Evolutionary conservation across 345 rosid genomes (phyloP).

Genomic region (Cardamine occulta): DNA sequence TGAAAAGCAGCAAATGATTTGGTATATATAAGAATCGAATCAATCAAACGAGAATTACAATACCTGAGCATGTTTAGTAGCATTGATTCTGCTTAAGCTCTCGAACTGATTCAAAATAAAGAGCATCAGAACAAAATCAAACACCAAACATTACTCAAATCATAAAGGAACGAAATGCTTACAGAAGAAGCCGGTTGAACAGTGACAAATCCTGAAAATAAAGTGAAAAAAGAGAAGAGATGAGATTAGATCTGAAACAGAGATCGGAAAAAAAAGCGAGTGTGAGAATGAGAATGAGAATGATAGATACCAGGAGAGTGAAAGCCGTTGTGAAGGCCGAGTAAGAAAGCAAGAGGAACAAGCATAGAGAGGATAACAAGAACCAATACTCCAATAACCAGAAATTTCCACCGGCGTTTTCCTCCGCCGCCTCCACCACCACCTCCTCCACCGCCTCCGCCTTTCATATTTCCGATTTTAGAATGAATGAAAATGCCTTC

Average conservation of each 20-base stretch:
- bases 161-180: constrained; percentile 40
- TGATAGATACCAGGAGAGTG: constrained; percentile 56
- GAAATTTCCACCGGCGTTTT: constrained; percentile 78
- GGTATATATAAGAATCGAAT: constrained; percentile 12
- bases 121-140: constrained; percentile 8
- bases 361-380: constrained; percentile 93
- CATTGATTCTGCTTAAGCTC: constrained; percentile 43
- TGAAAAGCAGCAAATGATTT: not conserved
- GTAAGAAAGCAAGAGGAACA: constrained; percentile 88
- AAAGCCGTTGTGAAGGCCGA: constrained; percentile 83
- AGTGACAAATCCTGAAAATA: constrained; percentile 57
- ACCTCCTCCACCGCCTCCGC: constrained; percentile 46
- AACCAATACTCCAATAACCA: constrained; percentile 72
- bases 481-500: constrained; percentile 18
- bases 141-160: not conserved
- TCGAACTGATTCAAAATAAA: constrained; percentile 46
- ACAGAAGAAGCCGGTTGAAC: constrained; percentile 59
- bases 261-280: constrained; percentile 2
- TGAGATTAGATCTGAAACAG: constrained; percentile 47
- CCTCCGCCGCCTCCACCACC: constrained; percentile 46
- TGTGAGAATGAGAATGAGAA: not conserved
- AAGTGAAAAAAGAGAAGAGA: constrained; percentile 3
- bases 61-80: constrained; percentile 41
- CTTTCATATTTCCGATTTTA: constrained; percentile 40
- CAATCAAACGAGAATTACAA: constrained; percentile 10